Conservation (phyloP, 2,329 filamentous ascomycete genomes). For the Xylaria multiplex region DNA sequence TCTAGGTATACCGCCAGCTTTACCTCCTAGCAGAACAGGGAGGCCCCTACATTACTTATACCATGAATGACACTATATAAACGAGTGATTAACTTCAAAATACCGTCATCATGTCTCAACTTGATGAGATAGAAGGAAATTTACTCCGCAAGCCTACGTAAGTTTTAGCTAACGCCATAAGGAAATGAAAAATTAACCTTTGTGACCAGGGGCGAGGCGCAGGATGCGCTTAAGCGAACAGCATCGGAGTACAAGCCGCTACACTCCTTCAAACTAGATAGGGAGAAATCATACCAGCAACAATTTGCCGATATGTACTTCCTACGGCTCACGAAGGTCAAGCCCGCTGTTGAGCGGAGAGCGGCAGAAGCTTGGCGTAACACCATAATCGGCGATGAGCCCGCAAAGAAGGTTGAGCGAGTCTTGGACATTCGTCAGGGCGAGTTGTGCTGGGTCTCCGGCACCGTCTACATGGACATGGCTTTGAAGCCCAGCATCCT, state of each 20-base stretch:
- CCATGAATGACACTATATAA: neutral
- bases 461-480: slow-evolving; percentile 98
- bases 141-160: slow-evolving; percentile 63
- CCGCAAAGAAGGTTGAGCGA: slow-evolving; percentile 79
- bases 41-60: neutral
- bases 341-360: slow-evolving; percentile 79
- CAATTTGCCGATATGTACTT: slow-evolving; percentile 99
- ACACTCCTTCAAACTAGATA: slow-evolving; percentile 77
- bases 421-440: slow-evolving; percentile 96
- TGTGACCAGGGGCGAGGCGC: slow-evolving; percentile 50
- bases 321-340: slow-evolving; percentile 85
- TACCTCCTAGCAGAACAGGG: slow-evolving; percentile 13
- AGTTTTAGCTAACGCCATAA: slow-evolving; percentile 39
- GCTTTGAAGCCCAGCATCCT: slow-evolving; percentile 94
- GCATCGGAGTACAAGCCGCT: slow-evolving; percentile 76
- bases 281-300: slow-evolving; percentile 82
- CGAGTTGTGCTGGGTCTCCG: slow-evolving; percentile 92
- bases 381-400: slow-evolving; percentile 80
- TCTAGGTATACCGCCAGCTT: neutral
- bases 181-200: slow-evolving; percentile 38
- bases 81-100: neutral
- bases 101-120: slow-evolving; percentile 53
- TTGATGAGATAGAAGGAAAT: slow-evolving; percentile 56
- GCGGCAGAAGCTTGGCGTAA: slow-evolving; percentile 81
- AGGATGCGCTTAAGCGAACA: slow-evolving; percentile 61